Evolutionary conservation across 75 land plant genomes (phyloP).

Genomic region (Pseudotsuga menziesii): DNA sequence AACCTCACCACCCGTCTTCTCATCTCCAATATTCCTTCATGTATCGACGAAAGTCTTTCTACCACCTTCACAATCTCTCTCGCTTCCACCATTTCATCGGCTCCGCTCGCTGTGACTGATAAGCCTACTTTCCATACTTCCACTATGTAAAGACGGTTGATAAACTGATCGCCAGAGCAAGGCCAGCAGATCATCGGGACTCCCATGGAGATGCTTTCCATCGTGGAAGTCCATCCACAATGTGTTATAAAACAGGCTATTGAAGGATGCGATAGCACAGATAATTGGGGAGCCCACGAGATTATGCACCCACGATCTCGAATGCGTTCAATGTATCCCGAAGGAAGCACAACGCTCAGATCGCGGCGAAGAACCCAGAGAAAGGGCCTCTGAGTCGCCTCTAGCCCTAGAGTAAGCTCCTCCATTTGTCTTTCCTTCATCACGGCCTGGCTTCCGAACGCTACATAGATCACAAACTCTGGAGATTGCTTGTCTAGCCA

Average conservation of each 20-base stretch:
- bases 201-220: conserved; percentile 8
- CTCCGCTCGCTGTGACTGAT: neutral
- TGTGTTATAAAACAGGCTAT: conserved; percentile 9
- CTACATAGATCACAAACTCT: conserved; percentile 7
- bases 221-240: conserved; percentile 17
- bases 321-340: neutral
- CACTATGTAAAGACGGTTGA: neutral
- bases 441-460: conserved; percentile 11
- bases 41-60: no score
- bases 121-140: conserved; percentile 12
- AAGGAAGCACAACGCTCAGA: neutral
- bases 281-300: conserved; percentile 9
- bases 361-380: conserved; percentile 8
- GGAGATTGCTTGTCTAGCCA: conserved; percentile 11
- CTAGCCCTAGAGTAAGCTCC: conserved; percentile 6
- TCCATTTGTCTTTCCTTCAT: neutral
- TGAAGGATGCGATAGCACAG: conserved; percentile 10
- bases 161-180: conserved; percentile 12
- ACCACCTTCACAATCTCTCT: no score
- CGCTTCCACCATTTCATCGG: neutral
- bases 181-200: conserved; percentile 19
- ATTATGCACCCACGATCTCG: neutral
- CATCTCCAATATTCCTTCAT: no score
- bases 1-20: no score
- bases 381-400: conserved; percentile 2